Evolutionary conservation across 2,329 filamentous ascomycete species (phyloP), one percentile per base, ranked within the genome.

Genomic region (Pestalotiopsis sp.): DNA sequence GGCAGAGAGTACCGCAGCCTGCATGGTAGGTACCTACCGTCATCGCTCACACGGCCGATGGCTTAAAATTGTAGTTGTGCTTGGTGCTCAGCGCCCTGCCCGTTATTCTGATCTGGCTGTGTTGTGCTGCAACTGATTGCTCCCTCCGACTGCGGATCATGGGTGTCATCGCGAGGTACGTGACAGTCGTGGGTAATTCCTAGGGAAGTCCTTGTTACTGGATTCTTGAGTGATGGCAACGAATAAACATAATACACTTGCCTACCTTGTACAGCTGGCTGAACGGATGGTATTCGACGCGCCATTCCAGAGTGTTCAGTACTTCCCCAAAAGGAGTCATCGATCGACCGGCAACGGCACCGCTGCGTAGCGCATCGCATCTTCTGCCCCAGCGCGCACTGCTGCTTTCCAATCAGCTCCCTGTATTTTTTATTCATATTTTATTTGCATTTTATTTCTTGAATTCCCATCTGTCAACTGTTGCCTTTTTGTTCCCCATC

Each of bases 261-360:
- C 31, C 31, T 68, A 63, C 68, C 66, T 66, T 69, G 61, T 27
- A 12, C 23, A 67, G 56, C 25, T 27, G 61, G 38, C 20, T 62
- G 14, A 52, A 41, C n/a, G 62, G 20, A 52, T 61, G 52, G 61
- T 66, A 36, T 69, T 69, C 17, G 36, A 69, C 66, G 62, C 66
- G 66, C 66, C 45, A 62, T 67, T 62, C 41, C 59, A 62, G 20
- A n/a, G 27, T 67, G 66, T 58, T 27, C 66, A 62, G 66, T 63
- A 63, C 61, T n/a, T 52, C 45, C 20, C 65, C 65, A 38, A 62
- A 70, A 70, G 68, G 69, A 70, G 69, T 70, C 69, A 70, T 70
- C 67, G 69, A 70, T 70, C 67, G 39, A 57, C 67, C 67, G 25
- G 58, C 52, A 52, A 6, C 45, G 45, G 45, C 45, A 52, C 45